Evolutionary conservation across 371 early-diverging fungal genomes (phyloP).

Genomic region (Actinomortierella wolfii): DNA sequence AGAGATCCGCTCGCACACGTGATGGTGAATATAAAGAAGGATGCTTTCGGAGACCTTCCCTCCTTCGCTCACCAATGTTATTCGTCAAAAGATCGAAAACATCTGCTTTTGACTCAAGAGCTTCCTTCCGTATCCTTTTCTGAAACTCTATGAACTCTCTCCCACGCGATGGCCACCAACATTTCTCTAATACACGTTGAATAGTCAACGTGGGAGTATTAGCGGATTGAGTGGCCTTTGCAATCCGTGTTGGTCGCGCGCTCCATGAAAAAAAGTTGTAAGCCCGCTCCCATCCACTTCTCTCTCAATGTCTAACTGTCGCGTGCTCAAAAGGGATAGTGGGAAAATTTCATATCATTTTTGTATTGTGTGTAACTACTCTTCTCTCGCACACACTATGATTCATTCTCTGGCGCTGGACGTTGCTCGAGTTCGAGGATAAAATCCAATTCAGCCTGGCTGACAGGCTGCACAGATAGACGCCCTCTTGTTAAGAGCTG

Average conservation of each 20-base stretch:
- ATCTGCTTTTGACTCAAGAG: too few relatives aligned
- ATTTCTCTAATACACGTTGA: too few relatives aligned
- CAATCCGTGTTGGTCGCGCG: too few relatives aligned
- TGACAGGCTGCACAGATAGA: constrained; percentile 72
- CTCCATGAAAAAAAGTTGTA: neutral
- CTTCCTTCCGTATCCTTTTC: neutral
- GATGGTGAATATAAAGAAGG: neutral
- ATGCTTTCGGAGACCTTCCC: neutral
- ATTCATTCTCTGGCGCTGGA: neutral
- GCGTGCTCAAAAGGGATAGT: neutral
- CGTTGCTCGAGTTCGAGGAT: constrained; percentile 49
- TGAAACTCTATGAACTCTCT: too few relatives aligned
- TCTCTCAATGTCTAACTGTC: too few relatives aligned
- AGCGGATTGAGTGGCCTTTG: too few relatives aligned
- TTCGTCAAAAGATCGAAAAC: neutral
- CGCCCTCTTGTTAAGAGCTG: constrained; percentile 64
- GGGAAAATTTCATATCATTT: too few relatives aligned
- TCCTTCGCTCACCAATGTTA: neutral
- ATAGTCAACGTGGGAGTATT: too few relatives aligned
- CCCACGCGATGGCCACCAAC: too few relatives aligned
- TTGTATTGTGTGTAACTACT: neutral
- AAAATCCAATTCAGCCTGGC: constrained; percentile 57
- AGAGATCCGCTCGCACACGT: neutral
- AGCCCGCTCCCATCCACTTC: too few relatives aligned
- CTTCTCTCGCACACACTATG: neutral